Conservation (phyloP, 2,329 filamentous ascomycete genomes). For the Fonsecaea erecta region DNA sequence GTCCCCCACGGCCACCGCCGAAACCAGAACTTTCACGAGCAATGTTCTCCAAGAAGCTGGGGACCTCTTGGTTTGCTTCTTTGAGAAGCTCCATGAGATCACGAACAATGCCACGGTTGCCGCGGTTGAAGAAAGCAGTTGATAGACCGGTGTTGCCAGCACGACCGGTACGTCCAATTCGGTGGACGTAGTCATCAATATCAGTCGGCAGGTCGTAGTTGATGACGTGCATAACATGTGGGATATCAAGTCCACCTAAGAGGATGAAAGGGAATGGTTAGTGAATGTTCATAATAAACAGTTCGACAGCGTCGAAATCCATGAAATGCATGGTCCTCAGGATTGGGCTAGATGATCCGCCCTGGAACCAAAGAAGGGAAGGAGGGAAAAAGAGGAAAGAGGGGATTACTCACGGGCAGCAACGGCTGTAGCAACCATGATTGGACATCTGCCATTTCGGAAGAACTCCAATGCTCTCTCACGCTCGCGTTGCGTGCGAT, state of each 20-base stretch:
- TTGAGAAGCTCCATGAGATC: constrained; percentile 97
- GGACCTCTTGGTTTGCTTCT: constrained; percentile 97
- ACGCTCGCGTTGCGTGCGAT: constrained; percentile 98
- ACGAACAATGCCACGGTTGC: constrained; percentile 95
- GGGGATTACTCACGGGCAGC: constrained; percentile 66
- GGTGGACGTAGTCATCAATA: constrained; percentile 98
- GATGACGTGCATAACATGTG: constrained; percentile 95
- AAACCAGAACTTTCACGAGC: constrained; percentile 87
- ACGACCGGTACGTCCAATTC: constrained; percentile 99
- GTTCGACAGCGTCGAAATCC: constrained; percentile 44
- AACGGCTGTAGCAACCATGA: constrained; percentile 94
- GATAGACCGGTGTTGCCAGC: constrained; percentile 98
- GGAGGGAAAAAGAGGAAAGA: constrained; percentile 34
- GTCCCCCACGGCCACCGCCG: constrained; percentile 69
- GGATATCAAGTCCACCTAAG: constrained; percentile 77
- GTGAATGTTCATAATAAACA: background rate
- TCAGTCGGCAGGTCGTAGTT: constrained; percentile 99
- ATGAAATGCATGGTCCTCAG: background rate
- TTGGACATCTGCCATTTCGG: constrained; percentile 92
- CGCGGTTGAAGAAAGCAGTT: constrained; percentile 99
- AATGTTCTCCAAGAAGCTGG: constrained; percentile 92
- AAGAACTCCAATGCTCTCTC: constrained; percentile 98
- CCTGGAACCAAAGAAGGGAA: constrained; percentile 3
- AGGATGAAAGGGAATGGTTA: background rate
- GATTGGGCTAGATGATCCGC: background rate